phyloP scores from a whole-genome alignment of 2,329 filamentous ascomycete species.

The Penicillium capsulatum region DNA sequence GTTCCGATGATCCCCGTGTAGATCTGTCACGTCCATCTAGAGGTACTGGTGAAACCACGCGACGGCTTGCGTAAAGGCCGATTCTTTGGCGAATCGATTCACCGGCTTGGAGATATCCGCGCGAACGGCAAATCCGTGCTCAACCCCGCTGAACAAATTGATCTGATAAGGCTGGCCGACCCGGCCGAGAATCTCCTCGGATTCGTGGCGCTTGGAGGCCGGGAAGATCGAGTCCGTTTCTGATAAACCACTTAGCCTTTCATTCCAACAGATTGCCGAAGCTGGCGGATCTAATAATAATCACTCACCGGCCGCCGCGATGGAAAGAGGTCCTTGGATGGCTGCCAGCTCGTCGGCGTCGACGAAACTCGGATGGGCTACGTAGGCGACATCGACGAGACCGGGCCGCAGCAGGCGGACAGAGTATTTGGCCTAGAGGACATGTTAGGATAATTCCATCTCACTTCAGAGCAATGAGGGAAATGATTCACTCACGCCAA shows the following conservation, averaged over 20 bases:
- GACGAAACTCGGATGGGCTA: conserved; percentile 23
- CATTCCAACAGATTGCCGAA: too few relatives aligned
- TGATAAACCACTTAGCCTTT: too few relatives aligned
- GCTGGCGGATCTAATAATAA: too few relatives aligned
- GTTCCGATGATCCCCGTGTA: background rate
- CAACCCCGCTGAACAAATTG: conserved; percentile 62
- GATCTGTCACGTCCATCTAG: conserved; percentile 1
- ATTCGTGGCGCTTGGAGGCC: background rate
- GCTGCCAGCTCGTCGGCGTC: background rate
- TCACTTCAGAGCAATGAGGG: background rate
- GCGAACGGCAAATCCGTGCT: conserved; percentile 69
- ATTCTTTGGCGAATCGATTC: conserved; percentile 66
- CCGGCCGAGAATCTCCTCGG: conserved; percentile 1
- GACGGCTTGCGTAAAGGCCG: conserved; percentile 70
- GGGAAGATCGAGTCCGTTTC: conserved; percentile 2
- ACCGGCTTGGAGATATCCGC: conserved; percentile 54
- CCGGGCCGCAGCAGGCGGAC: conserved; percentile 58
- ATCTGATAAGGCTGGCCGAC: conserved; percentile 1
- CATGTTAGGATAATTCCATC: background rate
- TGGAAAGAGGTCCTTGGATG: conserved; percentile 1
- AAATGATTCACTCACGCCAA: conserved; percentile 13
- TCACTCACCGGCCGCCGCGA: conserved; percentile 2
- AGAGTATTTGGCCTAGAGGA: conserved; percentile 53
- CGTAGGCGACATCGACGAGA: conserved; percentile 60
- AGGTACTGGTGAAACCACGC: conserved; percentile 53